Conservation (phyloP, 2,329 filamentous ascomycete genomes). For the Monilinia vaccinii-corymbosi region DNA sequence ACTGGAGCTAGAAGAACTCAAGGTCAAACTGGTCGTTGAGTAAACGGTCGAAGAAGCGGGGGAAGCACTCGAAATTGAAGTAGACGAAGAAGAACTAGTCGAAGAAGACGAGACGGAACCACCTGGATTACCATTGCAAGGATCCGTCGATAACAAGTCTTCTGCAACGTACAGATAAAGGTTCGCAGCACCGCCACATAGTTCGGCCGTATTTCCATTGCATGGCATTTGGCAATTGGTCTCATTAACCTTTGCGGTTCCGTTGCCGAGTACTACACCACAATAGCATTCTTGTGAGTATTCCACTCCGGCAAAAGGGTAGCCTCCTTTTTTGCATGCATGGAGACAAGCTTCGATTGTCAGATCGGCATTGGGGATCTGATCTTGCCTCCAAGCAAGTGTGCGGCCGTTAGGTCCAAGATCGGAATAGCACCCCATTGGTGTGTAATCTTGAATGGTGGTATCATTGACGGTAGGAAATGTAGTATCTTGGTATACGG, state of each 20-base stretch:
- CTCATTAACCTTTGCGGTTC: slow-evolving; percentile 18
- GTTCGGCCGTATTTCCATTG: slow-evolving; percentile 28
- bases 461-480: slow-evolving; percentile 26
- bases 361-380: slow-evolving; percentile 26
- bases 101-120: slow-evolving; percentile 11
- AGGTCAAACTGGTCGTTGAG: neutral
- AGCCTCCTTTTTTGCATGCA: slow-evolving; percentile 31
- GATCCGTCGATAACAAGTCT: slow-evolving; percentile 41
- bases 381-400: slow-evolving; percentile 28
- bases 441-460: slow-evolving; percentile 24
- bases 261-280: slow-evolving; percentile 30
- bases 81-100: neutral
- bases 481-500: slow-evolving; percentile 30
- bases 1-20: neutral
- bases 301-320: slow-evolving; percentile 33
- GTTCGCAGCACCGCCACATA: slow-evolving; percentile 30
- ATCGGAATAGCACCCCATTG: slow-evolving; percentile 36
- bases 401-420: slow-evolving; percentile 22
- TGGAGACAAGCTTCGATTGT: slow-evolving; percentile 31
- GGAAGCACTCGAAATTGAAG: slow-evolving; percentile 1
- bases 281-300: slow-evolving; percentile 35
- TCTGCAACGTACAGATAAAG: slow-evolving; percentile 36
- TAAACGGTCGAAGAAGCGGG: neutral
- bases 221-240: slow-evolving; percentile 21
- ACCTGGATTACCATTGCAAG: slow-evolving; percentile 30